Percentiles rank a stretch among this genome's conserved stretches.
phyloP scores from a whole-genome alignment of 495 filamentous ascomycete genomes.

The Penicillium egyptiacum region DNA sequence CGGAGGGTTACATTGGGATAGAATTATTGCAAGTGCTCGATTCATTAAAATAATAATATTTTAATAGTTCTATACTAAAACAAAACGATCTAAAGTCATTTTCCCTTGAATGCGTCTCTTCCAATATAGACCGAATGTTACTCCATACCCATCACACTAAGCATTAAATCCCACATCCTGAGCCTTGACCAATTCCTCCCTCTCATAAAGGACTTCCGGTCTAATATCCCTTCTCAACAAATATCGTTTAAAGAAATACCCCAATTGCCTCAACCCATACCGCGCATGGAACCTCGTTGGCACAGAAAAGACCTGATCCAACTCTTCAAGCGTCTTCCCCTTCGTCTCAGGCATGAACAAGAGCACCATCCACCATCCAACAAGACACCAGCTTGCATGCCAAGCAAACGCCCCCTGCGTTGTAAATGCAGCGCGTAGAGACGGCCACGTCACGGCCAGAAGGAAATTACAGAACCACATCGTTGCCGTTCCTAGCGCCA shows the following conservation, averaged over 20 bases:
- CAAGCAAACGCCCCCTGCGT: constrained; percentile 54
- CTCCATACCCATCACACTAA: constrained; percentile 2
- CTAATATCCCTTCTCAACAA: constrained; percentile 37
- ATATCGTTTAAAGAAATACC: constrained; percentile 48
- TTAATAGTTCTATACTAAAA: neutral
- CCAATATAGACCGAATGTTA: no score
- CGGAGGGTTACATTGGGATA: neutral
- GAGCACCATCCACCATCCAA: constrained; percentile 51
- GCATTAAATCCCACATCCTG: constrained; percentile 31
- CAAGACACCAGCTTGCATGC: constrained; percentile 54
- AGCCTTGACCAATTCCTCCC: constrained; percentile 25
- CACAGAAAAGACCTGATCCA: constrained; percentile 54
- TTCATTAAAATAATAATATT: neutral
- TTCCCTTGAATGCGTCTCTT: neutral
- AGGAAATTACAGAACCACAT: constrained; percentile 57
- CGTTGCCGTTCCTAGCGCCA: constrained; percentile 66
- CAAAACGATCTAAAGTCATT: neutral
- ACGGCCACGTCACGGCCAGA: constrained; percentile 55
- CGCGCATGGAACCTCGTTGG: constrained; percentile 47
- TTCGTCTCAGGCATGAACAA: constrained; percentile 55
- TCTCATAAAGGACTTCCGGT: constrained; percentile 44
- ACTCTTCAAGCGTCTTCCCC: constrained; percentile 46
- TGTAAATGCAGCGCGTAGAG: constrained; percentile 53
- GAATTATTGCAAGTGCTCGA: neutral
- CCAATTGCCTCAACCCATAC: constrained; percentile 50